phyloP scores from a whole-genome alignment of 306 rosid genomes.

The Prinsepia uniflora region DNA sequence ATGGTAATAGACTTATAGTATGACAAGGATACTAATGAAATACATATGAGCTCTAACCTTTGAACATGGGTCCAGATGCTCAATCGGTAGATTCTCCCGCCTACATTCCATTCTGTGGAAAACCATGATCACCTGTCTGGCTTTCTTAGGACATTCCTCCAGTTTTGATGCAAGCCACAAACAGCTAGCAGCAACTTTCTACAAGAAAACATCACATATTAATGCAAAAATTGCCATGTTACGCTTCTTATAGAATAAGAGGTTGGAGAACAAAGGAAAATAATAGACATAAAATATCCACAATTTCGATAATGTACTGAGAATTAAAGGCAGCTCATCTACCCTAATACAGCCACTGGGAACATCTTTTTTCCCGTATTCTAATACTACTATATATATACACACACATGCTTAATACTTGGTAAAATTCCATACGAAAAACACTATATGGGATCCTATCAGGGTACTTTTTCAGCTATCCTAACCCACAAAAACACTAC shows the following conservation, averaged over 20 bases:
- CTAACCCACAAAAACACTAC: background rate
- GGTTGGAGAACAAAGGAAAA: background rate
- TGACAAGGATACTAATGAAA: background rate
- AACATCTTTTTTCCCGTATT: background rate
- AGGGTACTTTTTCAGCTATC: background rate
- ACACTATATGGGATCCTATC: background rate
- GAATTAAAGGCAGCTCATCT: background rate
- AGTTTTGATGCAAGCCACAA: constrained; percentile 97
- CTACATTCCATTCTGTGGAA: constrained; percentile 96
- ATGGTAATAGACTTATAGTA: too few species aligned
- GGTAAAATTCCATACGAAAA: background rate
- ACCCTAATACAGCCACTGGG: background rate
- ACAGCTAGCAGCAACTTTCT: constrained; percentile 98
- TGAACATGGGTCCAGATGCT: constrained; percentile 72
- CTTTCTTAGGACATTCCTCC: constrained; percentile 88
- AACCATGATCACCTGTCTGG: constrained; percentile 84
- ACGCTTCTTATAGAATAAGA: background rate
- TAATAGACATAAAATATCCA: background rate
- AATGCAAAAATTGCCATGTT: background rate
- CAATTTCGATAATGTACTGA: too few species aligned
- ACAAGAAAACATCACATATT: constrained; percentile 20
- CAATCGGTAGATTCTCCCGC: constrained; percentile 77
- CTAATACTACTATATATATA: too few species aligned
- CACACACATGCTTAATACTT: background rate
- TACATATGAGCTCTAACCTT: constrained; percentile 50